Evolutionary conservation across 257 asterid genomes (phyloP).

Genomic region (Eustoma russellianum): DNA sequence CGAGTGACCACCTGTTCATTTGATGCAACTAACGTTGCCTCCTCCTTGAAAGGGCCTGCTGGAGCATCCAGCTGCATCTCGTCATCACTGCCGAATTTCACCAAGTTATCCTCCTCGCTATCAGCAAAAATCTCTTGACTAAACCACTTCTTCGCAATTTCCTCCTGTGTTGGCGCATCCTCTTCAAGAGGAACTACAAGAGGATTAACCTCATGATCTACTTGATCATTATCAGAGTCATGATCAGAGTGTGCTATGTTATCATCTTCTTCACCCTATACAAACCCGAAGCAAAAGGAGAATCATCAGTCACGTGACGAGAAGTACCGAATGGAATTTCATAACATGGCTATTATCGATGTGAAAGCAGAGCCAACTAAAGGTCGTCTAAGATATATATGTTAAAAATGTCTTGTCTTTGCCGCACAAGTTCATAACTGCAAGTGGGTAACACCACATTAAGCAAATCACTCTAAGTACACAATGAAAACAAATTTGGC

Average conservation of each 20-base stretch:
- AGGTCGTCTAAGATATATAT: too few relatives aligned
- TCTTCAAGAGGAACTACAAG: slow-evolving; percentile 63
- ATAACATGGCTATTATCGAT: too few relatives aligned
- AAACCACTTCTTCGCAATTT: slow-evolving; percentile 78
- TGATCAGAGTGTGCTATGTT: slow-evolving; percentile 39
- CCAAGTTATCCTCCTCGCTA: slow-evolving; percentile 40
- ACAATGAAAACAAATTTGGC: too few relatives aligned
- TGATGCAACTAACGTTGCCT: slow-evolving; percentile 15
- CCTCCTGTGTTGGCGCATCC: slow-evolving; percentile 63
- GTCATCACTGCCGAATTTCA: slow-evolving; percentile 55
- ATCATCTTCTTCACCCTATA: slow-evolving; percentile 43
- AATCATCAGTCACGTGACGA: neutral
- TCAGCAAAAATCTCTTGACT: slow-evolving; percentile 86
- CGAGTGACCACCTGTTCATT: slow-evolving; percentile 11
- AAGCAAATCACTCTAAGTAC: too few relatives aligned
- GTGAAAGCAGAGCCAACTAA: too few relatives aligned
- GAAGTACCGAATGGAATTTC: too few relatives aligned
- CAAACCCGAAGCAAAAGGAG: neutral
- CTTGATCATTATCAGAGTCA: slow-evolving; percentile 59
- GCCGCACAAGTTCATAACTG: too few relatives aligned
- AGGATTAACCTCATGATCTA: slow-evolving; percentile 57
- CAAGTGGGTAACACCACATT: too few relatives aligned
- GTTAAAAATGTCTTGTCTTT: too few relatives aligned
- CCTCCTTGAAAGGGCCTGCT: slow-evolving; percentile 10
- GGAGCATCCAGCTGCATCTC: slow-evolving; percentile 46